phyloP scores from a whole-genome alignment of 2,329 filamentous ascomycete species.

The Zasmidium cellare region DNA sequence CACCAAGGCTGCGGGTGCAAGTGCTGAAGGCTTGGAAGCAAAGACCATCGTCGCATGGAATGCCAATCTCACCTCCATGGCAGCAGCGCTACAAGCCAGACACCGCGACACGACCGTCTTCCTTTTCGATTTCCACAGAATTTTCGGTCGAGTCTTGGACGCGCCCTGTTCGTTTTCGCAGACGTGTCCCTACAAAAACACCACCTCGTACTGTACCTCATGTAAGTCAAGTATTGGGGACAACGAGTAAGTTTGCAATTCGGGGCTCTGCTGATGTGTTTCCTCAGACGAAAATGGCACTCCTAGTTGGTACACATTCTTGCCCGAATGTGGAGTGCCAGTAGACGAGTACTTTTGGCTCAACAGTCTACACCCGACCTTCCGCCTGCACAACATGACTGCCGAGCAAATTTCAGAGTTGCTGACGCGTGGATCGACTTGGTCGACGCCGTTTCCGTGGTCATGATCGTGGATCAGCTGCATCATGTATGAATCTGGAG shows the following conservation, averaged over 20 bases:
- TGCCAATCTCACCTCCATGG: constrained; percentile 43
- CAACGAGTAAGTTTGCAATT: no score
- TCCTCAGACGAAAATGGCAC: no score
- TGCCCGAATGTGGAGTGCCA: constrained; percentile 51
- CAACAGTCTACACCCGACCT: constrained; percentile 5
- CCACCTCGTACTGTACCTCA: constrained; percentile 54
- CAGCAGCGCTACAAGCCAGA: constrained; percentile 39
- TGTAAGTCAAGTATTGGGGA: constrained; percentile 52
- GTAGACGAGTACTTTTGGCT: constrained; percentile 67
- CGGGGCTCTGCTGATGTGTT: no score
- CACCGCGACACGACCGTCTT: constrained; percentile 51
- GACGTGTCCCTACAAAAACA: constrained; percentile 57
- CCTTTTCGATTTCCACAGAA: constrained; percentile 53
- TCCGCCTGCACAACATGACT: constrained; percentile 2
- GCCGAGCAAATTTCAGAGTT: background rate
- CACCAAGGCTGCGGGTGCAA: background rate
- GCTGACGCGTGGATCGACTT: background rate
- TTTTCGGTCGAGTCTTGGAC: constrained; percentile 56
- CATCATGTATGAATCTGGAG: no score
- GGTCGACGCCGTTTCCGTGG: no score
- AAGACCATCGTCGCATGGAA: constrained; percentile 49
- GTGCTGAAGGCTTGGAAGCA: background rate
- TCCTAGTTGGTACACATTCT: constrained; percentile 29
- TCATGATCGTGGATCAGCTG: no score
- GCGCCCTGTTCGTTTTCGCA: constrained; percentile 51